Conservation (phyloP, 2,329 filamentous ascomycete species). For the Pleoardoris graminearum region DNA sequence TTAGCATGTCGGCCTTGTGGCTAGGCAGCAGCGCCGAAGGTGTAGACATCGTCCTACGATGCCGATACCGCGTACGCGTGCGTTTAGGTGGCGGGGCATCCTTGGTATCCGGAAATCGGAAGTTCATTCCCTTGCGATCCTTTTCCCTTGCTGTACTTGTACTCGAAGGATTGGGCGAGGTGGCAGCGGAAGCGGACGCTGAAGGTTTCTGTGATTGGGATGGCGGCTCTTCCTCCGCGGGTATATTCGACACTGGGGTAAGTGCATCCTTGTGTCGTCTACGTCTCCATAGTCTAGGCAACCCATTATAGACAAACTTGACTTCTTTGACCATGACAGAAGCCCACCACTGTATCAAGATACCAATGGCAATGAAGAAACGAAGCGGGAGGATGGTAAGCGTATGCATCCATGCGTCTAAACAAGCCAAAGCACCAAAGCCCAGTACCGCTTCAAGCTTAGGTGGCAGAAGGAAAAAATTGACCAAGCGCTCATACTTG, state of each 20-base stretch:
- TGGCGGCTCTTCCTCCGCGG: conserved; percentile 33
- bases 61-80: conserved; percentile 49
- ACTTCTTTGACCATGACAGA: conserved; percentile 71
- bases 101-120: conserved; percentile 34
- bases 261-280: conserved; percentile 51
- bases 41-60: conserved; percentile 78
- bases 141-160: conserved; percentile 30
- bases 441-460: conserved; percentile 82
- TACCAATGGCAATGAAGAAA: conserved; percentile 77
- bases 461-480: conserved; percentile 80
- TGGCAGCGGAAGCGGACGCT: conserved; percentile 11
- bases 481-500: conserved; percentile 88
- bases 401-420: conserved; percentile 95
- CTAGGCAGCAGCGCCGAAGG: conserved; percentile 84
- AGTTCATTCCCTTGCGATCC: conserved; percentile 23
- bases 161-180: conserved; percentile 17
- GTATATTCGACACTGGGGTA: conserved; percentile 28
- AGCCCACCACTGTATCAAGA: conserved; percentile 78
- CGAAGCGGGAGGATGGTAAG: conserved; percentile 93
- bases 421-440: conserved; percentile 87
- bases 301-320: conserved; percentile 78
- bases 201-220: conserved; percentile 34
- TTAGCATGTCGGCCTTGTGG: conserved; percentile 93
- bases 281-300: conserved; percentile 75
- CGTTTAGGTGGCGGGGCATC: conserved; percentile 32